Base-by-base conservation (phyloP, 192 early-diverging fungal genomes). In the Coemansia pectinata region DNA sequence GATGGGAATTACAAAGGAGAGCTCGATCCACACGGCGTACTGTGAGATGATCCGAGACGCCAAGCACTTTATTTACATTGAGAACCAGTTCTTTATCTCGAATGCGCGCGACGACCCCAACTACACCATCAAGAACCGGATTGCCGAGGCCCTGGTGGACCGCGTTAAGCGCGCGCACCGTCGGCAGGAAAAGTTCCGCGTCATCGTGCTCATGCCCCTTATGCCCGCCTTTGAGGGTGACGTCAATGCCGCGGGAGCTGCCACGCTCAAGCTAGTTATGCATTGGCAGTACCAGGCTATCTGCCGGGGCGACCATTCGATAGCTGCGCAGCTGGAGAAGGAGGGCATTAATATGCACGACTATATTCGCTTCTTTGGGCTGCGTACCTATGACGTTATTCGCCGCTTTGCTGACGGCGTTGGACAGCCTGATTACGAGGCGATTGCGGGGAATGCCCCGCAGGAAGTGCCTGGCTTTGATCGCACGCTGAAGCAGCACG, bases 21-120 rank as follows among this genome's bases (percentile, higher is more conserved):
- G 83, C 76, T 91, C 90, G 34, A 95, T 95, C 72, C 88, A 90
- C 68, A 91, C 87, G 29, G 94, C 93, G 9, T 95, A 95, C 70
- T 76, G 87, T 42, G 83, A 88, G 60, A 78, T 86, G 62, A 95
- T 95, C 72, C 67, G 72, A 31, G 78, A 83, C 33, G 86, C 94
- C 27, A 79, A 93, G 72, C 91, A 94, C 65, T 95, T 90, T 82
- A 79, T 95, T 34, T 94, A 95, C 74, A 95, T 95, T 69, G 94
- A 95, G 70, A 94, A 95, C 73, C 94, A 95, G 71, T 95, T 95
- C 83, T 95, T 95, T 70, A 89, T 92, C 62, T 86, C 84, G 38
- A 81, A 73, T n/a, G 77, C 84, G 15, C 67, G 67, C 40, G 74
- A 77, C 41, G 80, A 83, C 52, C 59, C 77, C n/a, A 60, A 44